Evolutionary conservation across 2,329 filamentous ascomycete genomes (phyloP).

Genomic region (Calonectria ilicicola): DNA sequence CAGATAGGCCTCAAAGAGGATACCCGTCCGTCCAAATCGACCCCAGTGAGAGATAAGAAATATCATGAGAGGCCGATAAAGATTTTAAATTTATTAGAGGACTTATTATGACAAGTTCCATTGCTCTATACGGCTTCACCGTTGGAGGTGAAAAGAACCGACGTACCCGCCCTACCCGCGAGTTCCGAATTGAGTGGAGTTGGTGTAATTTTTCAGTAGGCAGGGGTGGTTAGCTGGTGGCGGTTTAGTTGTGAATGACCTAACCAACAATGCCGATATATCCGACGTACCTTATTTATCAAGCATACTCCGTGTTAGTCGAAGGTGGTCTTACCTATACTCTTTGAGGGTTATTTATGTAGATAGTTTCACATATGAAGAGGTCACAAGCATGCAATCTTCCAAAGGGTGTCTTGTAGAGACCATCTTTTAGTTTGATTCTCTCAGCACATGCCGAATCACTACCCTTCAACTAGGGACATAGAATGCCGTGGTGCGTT

Average conservation of each 20-base stretch:
- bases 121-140: no score
- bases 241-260: no score
- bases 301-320: background rate
- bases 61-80: no score
- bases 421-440: background rate
- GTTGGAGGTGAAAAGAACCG: background rate
- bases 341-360: background rate
- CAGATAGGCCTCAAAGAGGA: no score
- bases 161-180: background rate
- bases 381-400: background rate
- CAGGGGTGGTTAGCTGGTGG: no score
- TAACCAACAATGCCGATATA: background rate
- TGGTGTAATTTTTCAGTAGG: no score
- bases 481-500: background rate
- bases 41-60: no score
- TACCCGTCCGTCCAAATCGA: no score
- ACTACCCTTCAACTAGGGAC: background rate
- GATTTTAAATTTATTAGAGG: no score
- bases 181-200: background rate
- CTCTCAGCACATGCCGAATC: background rate
- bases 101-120: no score
- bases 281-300: background rate
- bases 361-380: no score
- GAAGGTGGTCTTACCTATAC: background rate
- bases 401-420: background rate